These are phyloP conservation scores for Suhomyces pyralidae DNA, from an alignment of 805 yeast genomes.

Conservation along the genomic window DNA sequence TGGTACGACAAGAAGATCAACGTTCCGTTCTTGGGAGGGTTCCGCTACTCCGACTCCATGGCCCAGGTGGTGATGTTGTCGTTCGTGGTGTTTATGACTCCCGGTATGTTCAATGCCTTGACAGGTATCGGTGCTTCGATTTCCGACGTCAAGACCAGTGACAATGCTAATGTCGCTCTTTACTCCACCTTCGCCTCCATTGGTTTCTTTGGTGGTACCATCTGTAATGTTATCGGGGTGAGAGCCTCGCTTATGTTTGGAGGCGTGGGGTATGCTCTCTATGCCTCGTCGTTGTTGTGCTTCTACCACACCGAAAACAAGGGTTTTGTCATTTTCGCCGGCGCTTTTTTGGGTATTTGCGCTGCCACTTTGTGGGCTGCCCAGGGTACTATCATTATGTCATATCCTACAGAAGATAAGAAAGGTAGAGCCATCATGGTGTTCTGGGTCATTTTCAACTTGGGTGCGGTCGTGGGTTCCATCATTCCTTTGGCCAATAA, in stretches of 20 bases:
- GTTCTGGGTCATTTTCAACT: slow-evolving; percentile 60
- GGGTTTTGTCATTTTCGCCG: slow-evolving; percentile 55
- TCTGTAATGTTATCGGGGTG: slow-evolving; percentile 49
- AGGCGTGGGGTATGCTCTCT: slow-evolving; percentile 53
- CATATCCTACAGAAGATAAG: slow-evolving; percentile 52
- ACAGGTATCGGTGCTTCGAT: slow-evolving; percentile 48
- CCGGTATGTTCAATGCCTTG: slow-evolving; percentile 53
- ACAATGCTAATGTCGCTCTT: slow-evolving; percentile 51
- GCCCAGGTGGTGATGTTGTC: slow-evolving; percentile 46
- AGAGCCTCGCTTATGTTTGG: slow-evolving; percentile 47
- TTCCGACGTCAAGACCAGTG: slow-evolving; percentile 36
- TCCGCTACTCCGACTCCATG: slow-evolving; percentile 34
- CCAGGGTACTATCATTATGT: slow-evolving; percentile 54
- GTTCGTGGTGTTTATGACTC: slow-evolving; percentile 48
- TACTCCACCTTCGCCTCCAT: slow-evolving; percentile 55
- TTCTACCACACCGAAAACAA: slow-evolving; percentile 44
- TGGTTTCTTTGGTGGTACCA: slow-evolving; percentile 57
- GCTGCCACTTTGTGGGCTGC: slow-evolving; percentile 60
- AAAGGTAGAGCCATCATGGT: slow-evolving; percentile 54
- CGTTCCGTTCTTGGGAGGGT: slow-evolving; percentile 7
- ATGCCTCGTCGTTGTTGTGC: slow-evolving; percentile 50
- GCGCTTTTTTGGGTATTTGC: slow-evolving; percentile 55
- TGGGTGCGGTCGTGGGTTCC: slow-evolving; percentile 61
- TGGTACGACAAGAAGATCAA: slow-evolving; percentile 37
- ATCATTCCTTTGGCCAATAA: slow-evolving; percentile 56